Conservation (phyloP, 495 filamentous ascomycete species). For the Elasticomyces elasticus region DNA sequence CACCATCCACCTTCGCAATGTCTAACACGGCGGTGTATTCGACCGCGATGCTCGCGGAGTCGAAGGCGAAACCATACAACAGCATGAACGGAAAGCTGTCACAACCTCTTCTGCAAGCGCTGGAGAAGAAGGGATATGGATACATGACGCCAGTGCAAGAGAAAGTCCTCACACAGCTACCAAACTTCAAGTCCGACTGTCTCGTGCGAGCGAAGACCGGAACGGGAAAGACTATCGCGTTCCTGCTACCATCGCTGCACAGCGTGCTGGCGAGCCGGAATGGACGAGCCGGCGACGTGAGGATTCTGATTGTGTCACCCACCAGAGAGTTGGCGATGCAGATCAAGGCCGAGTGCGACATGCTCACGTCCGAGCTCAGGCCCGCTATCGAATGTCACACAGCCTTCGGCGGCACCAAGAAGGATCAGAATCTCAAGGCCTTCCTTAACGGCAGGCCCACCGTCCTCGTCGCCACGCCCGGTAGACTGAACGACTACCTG, state of each 20-base stretch:
- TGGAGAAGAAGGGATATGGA: constrained; percentile 30
- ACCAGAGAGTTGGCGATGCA: constrained; percentile 93
- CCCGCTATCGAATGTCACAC: constrained; percentile 56
- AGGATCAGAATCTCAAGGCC: constrained; percentile 47
- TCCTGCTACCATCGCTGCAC: constrained; percentile 33
- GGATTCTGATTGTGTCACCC: constrained; percentile 82
- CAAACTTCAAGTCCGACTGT: constrained; percentile 52
- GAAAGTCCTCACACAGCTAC: constrained; percentile 43
- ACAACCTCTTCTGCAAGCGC: constrained; percentile 36
- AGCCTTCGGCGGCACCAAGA: constrained; percentile 81
- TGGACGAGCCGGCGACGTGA: constrained; percentile 53
- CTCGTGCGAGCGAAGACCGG: constrained; percentile 39
- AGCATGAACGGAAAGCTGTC: constrained; percentile 42
- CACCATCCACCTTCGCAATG: neutral
- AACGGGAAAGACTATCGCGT: constrained; percentile 38
- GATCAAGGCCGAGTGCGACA: constrained; percentile 74
- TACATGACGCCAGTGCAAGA: constrained; percentile 50
- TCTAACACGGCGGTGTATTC: constrained; percentile 1
- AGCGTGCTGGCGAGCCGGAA: constrained; percentile 41
- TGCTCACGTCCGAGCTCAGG: constrained; percentile 38
- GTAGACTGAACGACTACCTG: constrained; percentile 75
- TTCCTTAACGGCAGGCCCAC: constrained; percentile 72
- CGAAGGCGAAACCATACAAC: constrained; percentile 30
- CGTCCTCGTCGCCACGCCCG: constrained; percentile 80
- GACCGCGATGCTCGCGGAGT: neutral